Evolutionary conservation across 2,329 filamentous ascomycete species (phyloP), one percentile per base, ranked within the genome.

Genomic region (Arthrobotrys conoides): DNA sequence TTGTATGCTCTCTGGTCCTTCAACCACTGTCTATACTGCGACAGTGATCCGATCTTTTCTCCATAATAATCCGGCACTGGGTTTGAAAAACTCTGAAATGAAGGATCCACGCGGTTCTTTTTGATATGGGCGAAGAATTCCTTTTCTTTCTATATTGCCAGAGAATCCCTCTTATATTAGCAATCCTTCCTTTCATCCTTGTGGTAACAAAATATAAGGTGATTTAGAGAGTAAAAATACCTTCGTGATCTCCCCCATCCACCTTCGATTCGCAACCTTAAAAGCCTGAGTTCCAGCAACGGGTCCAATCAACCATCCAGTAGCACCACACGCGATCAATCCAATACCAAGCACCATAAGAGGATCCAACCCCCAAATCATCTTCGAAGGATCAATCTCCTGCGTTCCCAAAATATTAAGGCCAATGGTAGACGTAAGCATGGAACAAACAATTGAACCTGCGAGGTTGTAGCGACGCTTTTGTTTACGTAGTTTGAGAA

Each of bases 1-100:
- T 97, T 97, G 86, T 97, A 99, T 9, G 94, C 95, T 80, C 95
- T 89, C 87, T 98, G 96, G 83, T 99, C 96, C 88, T 97, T 98
- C 83, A 99, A 86, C 96, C 96, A 99, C 84, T 93, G 91, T 83
- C 96, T 88, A 85, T 98, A 99, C 57, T 93, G 94, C 68, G 91
- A 88, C 22, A 98, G 93, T 82, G 94, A 97, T 65, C 92, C 93
- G 82, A 99, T 97, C 88, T 97, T 98, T 87, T 99, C 96, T 82
- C 96, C 96, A 83, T 99, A 99, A 86, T 97, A 99, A 84, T 99
- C 96, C 51, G 95, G 94, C 0, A 97, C 93, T 18, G 96, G 96
- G 86, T 98, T 98, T 66, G 93, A 90, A 82, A 96, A 91, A 48
- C 93, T 97, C 80, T 94, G 96, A 68, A 92, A 91, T 16, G 91